Evolutionary conservation across 495 filamentous ascomycete genomes (phyloP).

Genomic region (Penicillium ochrochloron): DNA sequence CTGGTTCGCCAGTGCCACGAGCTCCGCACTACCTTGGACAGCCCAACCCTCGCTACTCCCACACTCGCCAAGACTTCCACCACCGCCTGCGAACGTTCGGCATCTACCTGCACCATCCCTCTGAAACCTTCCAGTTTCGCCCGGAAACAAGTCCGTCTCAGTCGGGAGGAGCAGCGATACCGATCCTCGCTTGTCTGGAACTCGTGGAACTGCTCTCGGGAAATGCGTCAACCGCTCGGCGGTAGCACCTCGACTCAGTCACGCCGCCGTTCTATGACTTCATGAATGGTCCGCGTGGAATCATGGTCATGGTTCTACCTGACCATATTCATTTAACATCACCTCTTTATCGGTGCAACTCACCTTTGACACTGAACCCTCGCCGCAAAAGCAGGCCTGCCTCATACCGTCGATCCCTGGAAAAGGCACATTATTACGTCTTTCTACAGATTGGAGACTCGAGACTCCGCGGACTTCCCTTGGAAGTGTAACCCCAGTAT

Average conservation of each 20-base stretch:
- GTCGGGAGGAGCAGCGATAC: conserved; percentile 41
- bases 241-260: conserved; percentile 24
- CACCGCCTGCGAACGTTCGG: conserved; percentile 24
- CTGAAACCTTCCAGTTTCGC: conserved; percentile 40
- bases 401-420: neutral
- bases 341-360: neutral
- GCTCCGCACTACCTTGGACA: conserved; percentile 41
- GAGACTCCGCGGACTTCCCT: neutral
- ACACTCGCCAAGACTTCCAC: conserved; percentile 27
- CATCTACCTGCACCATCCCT: conserved; percentile 30
- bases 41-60: conserved; percentile 27
- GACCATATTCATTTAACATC: neutral
- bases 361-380: neutral
- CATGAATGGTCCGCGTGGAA: conserved; percentile 18
- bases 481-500: neutral
- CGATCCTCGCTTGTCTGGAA: conserved; percentile 33
- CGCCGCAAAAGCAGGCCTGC: neutral
- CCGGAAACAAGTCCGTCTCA: conserved; percentile 36
- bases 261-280: conserved; percentile 36
- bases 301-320: neutral
- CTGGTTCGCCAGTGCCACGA: conserved; percentile 59
- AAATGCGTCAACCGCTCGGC: conserved; percentile 31
- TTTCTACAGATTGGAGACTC: neutral
- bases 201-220: conserved; percentile 33
- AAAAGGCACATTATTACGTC: too few relatives aligned